Evolutionary conservation across 345 rosid species (phyloP), one percentile per base, ranked within the genome.

Genomic region (Populus ilicifolia): DNA sequence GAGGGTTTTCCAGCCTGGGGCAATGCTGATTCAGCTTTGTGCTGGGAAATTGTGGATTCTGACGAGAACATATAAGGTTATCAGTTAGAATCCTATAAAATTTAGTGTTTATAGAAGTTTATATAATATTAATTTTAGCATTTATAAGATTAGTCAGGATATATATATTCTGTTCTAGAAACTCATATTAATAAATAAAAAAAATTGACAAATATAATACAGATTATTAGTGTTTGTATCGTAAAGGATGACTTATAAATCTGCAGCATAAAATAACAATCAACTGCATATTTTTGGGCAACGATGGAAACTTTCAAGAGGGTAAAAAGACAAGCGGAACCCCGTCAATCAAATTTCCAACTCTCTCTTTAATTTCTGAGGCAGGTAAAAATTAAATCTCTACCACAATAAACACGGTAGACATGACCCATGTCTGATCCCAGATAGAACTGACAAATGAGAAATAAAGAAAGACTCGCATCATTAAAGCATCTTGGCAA

Each of bases 1-100:
- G 97, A 96, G 0, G 90, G 94, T 38, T 93, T 93, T 71, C 92
- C 97, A 75, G 77, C 81, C 80, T 87, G 81, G 10, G 85, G 79
- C 63, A 75, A 81, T 52, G 78, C 81, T 81, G 88, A 62, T 77
- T 93, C 97, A 27, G 89, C 90, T 82, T 87, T 89, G 50, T 97
- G 86, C 80, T 88, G 84, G 33, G 87, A 83, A 79, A 96, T 90
- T 35, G 91, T 88, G 30, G 91, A 89, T 87, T 93, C 94, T 63
- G 91, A 79, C 0, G 90, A 90, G 62, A 88, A 90, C 75, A 92
- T 89, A 68, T 79, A 3, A 0, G 3, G 0, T 33, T 0, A 33
- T 33, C 0, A 33, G 35, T 33, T 33, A 0, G 0, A 33, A 4
- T 33, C 0, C 0, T 4, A 4, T 4, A 33, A 33, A 33, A 0